Conservation (phyloP, 495 filamentous ascomycete species). For the Hamigera avellanea region DNA sequence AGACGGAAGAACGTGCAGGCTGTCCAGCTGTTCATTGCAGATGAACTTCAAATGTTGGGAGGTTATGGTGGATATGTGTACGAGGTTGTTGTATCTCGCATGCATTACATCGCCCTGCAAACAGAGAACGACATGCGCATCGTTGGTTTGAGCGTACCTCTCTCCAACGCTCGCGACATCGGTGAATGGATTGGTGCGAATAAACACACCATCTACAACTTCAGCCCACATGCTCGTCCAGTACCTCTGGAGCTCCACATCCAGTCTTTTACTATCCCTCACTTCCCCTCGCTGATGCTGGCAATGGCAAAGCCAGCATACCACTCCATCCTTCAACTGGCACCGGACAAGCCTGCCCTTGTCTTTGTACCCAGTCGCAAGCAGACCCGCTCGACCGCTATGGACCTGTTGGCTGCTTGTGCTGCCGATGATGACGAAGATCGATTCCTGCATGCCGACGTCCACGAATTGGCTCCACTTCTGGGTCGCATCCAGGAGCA, state of each 20-base stretch:
- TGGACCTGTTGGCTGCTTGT: conserved; percentile 77
- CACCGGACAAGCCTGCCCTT: conserved; percentile 77
- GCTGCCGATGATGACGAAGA: conserved; percentile 87
- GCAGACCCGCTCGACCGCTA: conserved; percentile 79
- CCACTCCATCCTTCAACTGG: conserved; percentile 70
- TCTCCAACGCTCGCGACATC: conserved; percentile 84
- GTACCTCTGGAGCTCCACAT: conserved; percentile 89
- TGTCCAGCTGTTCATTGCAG: conserved; percentile 85
- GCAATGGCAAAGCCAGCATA: conserved; percentile 96
- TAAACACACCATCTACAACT: conserved; percentile 97
- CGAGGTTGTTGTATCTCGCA: conserved; percentile 90
- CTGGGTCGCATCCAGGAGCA: conserved; percentile 73
- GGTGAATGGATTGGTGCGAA: conserved; percentile 99
- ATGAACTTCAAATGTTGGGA: conserved; percentile 94
- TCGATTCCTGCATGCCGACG: conserved; percentile 73
- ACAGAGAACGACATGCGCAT: conserved; percentile 77
- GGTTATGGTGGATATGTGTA: conserved; percentile 84
- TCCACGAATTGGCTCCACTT: conserved; percentile 70
- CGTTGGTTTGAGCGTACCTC: conserved; percentile 80
- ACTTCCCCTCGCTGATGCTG: conserved; percentile 96
- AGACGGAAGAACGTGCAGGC: conserved; percentile 87
- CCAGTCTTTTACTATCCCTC: conserved; percentile 89
- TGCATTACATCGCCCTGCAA: conserved; percentile 92
- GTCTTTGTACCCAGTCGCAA: conserved; percentile 89
- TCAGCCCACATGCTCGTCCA: conserved; percentile 81